These are phyloP conservation scores for Prunus persica DNA, from an alignment of 306 rosid genomes.

Conservation along the genomic window DNA sequence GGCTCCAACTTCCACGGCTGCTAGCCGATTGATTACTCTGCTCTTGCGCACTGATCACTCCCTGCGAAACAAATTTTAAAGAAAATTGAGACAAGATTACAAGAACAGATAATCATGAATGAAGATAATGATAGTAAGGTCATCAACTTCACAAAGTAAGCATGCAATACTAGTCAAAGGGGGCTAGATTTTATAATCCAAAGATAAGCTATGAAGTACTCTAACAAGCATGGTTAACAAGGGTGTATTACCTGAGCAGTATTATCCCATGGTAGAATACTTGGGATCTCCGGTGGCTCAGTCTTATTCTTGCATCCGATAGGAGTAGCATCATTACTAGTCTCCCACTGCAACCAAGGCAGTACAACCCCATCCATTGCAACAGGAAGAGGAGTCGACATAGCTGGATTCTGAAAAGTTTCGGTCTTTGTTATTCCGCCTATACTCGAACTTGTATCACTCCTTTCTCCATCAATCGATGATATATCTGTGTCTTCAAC, in stretches of 20 bases:
- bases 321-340: conserved; percentile 58
- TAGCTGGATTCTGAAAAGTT: conserved; percentile 40
- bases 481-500: conserved; percentile 96
- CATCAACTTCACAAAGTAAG: not conserved
- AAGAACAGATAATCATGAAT: not conserved
- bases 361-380: conserved; percentile 74
- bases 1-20: conserved; percentile 95
- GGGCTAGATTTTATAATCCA: not conserved
- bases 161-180: not conserved
- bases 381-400: conserved; percentile 51
- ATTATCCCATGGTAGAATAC: conserved; percentile 24
- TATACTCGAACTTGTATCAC: conserved; percentile 86
- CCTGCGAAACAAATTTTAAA: conserved; percentile 39
- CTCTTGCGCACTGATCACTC: conserved; percentile 29
- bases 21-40: conserved; percentile 51
- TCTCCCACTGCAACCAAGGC: conserved; percentile 98
- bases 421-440: conserved; percentile 66
- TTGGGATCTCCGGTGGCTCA: conserved; percentile 43
- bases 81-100: not conserved
- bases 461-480: conserved; percentile 91
- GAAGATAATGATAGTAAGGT: not conserved
- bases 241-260: conserved; percentile 40
- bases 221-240: no score
- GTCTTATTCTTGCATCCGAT: conserved; percentile 39
- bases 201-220: not conserved